These are phyloP conservation scores for Tetrastigma voinierianum DNA, from an alignment of 164 flowering plant species.

Conservation along the genomic window DNA sequence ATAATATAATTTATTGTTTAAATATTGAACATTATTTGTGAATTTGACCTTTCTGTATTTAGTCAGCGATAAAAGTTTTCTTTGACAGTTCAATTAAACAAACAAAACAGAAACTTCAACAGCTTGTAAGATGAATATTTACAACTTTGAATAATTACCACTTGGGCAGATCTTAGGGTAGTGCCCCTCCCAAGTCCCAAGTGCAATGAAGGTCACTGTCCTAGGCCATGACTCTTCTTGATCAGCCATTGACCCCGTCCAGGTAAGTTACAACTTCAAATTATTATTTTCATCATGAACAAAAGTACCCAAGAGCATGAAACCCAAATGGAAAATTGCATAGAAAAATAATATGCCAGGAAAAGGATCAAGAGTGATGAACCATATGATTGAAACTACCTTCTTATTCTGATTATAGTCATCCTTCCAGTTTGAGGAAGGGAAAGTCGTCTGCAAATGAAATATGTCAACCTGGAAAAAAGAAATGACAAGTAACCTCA, in stretches of 20 bases:
- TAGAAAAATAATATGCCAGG: background rate
- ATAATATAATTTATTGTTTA: no score
- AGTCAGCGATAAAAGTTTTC: no score
- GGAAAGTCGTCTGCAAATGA: slow-evolving; percentile 63
- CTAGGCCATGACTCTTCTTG: slow-evolving; percentile 37
- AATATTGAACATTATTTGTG: no score
- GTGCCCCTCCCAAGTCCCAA: no score
- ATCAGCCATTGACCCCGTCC: slow-evolving; percentile 50
- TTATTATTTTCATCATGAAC: no score
- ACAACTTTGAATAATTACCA: no score
- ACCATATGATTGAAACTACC: slow-evolving; percentile 35
- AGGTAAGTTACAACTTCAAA: slow-evolving; percentile 35
- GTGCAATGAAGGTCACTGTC: background rate
- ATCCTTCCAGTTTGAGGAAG: slow-evolving; percentile 70
- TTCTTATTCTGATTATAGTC: slow-evolving; percentile 62
- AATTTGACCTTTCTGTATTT: no score
- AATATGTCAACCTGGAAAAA: slow-evolving; percentile 79
- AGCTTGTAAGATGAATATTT: no score
- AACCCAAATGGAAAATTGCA: background rate
- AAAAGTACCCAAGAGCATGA: no score
- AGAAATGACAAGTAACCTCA: slow-evolving; percentile 2
- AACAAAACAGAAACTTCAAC: no score
- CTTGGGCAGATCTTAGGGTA: no score
- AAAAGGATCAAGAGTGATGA: background rate
- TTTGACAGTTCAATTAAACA: no score